phyloP scores from a whole-genome alignment of 768 basidiomycete genomes.

The Xerocomus brunneocitrinus region DNA sequence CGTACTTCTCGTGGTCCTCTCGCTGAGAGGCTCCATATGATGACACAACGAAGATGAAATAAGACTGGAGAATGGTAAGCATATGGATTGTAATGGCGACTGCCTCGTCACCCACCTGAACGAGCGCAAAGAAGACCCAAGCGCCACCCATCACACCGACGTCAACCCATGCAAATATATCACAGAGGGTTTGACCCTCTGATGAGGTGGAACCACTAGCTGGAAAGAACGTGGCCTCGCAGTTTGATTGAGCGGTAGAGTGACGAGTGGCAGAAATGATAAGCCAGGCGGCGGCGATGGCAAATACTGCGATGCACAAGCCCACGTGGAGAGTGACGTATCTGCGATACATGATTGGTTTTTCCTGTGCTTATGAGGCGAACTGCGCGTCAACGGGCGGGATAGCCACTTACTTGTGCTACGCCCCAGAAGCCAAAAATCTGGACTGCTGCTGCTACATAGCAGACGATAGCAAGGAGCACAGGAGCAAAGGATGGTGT shows the following conservation, averaged over 20 bases:
- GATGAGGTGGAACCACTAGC: slow-evolving; percentile 30
- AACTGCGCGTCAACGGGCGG: background rate
- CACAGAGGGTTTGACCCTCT: slow-evolving; percentile 73
- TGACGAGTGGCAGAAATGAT: slow-evolving; percentile 78
- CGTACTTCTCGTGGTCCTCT: slow-evolving; percentile 77
- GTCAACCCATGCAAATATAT: slow-evolving; percentile 89
- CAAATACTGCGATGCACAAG: slow-evolving; percentile 56
- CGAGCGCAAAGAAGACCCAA: slow-evolving; percentile 74
- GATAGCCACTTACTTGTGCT: slow-evolving; percentile 46
- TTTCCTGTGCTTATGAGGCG: slow-evolving; percentile 49
- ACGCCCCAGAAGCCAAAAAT: slow-evolving; percentile 85
- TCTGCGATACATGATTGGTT: slow-evolving; percentile 55
- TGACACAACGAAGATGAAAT: slow-evolving; percentile 44
- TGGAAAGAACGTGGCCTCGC: slow-evolving; percentile 56
- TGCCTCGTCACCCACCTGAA: slow-evolving; percentile 52
- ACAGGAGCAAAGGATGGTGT: slow-evolving; percentile 72
- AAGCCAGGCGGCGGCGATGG: slow-evolving; percentile 76
- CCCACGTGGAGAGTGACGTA: slow-evolving; percentile 66
- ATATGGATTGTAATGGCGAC: background rate
- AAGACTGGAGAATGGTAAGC: slow-evolving; percentile 37
- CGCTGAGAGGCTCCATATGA: slow-evolving; percentile 73
- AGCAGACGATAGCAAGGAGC: slow-evolving; percentile 74
- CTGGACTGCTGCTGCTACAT: slow-evolving; percentile 72
- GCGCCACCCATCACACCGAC: slow-evolving; percentile 88
- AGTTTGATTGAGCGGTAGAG: slow-evolving; percentile 60